Evolutionary conservation across 371 early-diverging fungal genomes (phyloP), one percentile per base, ranked within the genome.

Genomic region (Mucor circinelloides): DNA sequence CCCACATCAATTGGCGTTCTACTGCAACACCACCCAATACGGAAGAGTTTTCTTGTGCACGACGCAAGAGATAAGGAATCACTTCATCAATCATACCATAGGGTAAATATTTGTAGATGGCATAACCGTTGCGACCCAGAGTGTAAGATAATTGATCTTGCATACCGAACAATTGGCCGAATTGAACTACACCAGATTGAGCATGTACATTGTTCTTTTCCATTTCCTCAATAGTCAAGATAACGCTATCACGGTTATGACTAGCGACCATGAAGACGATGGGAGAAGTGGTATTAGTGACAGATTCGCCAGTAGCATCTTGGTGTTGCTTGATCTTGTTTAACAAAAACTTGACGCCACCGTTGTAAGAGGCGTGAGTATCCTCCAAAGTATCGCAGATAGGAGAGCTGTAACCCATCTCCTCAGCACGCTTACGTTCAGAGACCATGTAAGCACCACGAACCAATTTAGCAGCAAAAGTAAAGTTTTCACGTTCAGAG

Each of bases 91-190:
- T 77, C 76, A 68, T 76, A 38, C 97, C 97, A 71, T 95, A 97
- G 5, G 97, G 96, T 28, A 97, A 84, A 76, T 96, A 97, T 87
- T 98, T 95, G 87, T 90, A 95, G 62, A 90, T 91, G 50, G 82
- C 82, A 69, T 89, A 94, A 10, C 93, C 95, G 46, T 89, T 74
- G 59, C 84, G 84, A 46, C 93, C 95, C 46, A 97, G 80, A 3
- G 88, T 84, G 70, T 86, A 91, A 3, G 94, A 87, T 32, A 92
- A 86, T 42, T 85, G 86, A 75, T 95, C 95, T 66, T 92, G 88
- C 96, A 96, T 96, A 40, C 95, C 95, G 77, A 89, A 87, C 64
- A 98, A 80, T 85, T 98, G 99, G 1, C 94, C 99, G 81, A 98
- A 97, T 67, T 88, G 85, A 34, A 98, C 94, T n/a, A 87, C 72